Conservation (phyloP, 169 alveolate species). For the Miamiensis avidus region DNA sequence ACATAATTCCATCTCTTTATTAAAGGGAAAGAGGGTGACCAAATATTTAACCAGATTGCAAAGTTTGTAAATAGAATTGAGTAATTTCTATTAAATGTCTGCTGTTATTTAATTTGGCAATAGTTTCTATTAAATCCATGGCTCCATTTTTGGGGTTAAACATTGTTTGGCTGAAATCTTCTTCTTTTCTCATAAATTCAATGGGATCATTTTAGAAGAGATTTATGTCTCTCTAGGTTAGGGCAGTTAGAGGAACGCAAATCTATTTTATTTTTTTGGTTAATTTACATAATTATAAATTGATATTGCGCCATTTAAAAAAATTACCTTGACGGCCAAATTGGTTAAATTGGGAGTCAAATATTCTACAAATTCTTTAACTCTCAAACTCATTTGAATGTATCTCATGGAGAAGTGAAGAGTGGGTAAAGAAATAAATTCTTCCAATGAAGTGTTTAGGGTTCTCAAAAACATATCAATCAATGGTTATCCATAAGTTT, state of each 20-base stretch:
- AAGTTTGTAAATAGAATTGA: neutral
- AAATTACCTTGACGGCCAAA: neutral
- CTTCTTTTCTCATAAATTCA: neutral
- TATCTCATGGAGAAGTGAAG: neutral
- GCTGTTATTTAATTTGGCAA: neutral
- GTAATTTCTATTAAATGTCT: neutral
- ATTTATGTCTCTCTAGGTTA: neutral
- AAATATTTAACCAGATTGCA: neutral
- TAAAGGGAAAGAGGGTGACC: neutral
- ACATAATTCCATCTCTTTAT: neutral
- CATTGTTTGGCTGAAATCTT: neutral
- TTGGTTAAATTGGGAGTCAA: neutral
- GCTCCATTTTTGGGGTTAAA: neutral
- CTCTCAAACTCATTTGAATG: neutral
- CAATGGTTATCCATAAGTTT: neutral
- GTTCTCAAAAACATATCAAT: neutral
- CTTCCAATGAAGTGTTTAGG: neutral
- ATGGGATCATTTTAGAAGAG: neutral
- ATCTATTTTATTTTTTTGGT: neutral
- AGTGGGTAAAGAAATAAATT: neutral
- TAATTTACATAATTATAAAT: too few relatives aligned
- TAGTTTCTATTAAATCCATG: neutral
- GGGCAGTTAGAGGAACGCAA: neutral
- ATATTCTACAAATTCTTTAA: neutral
- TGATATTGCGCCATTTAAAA: too few relatives aligned